Evolutionary conservation across 257 asterid species (phyloP), one percentile per base, ranked within the genome.

Genomic region (Nicotiana noctiflora): DNA sequence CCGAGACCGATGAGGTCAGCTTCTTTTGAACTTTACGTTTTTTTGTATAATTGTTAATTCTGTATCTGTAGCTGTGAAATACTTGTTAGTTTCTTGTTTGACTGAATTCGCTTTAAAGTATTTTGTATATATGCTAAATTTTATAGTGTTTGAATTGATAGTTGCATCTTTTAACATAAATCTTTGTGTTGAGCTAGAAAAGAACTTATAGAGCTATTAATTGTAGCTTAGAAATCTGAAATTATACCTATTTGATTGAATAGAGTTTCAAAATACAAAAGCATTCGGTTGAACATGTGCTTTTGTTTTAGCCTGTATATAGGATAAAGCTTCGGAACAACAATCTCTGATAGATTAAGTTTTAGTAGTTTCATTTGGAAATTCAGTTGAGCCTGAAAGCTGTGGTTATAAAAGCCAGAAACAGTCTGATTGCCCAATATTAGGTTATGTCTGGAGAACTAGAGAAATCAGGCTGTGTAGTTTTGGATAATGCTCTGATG

Each of bases 1-100:
- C 86, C 4, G 94, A 93, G 85, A 88, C 97, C 40, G 88, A 90
- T 19, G 92, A 93, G 92, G 99, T 93, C 60, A 56, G 52, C 65
- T 10, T 59, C 6, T 78, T 81, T 61, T 31, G 49, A 40, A 40
- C 8, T 40, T 40, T 40, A 40, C 34, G 4, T 29, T 25, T 19
- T 61, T 81, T 40, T 13, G 2, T 40, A 25, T 4, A 18, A 25
- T 75, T 13, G 25, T 76, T 40, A 18, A 25, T 4, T 79, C 0
- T 46, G 25, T 67, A 31, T 37, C 15, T 8, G 15, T 23, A 14
- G 32, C 49, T 40, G 0, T 40, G 12, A 40, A 40, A 40, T 40
- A 40, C 49, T 40, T 40, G 12, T 40, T 40, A 11, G 7, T 64
- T 11, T 25, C n/a, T 8, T 65, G n/a, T 13, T 11, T 66, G 2